Conservation (phyloP, 2,329 filamentous ascomycete species). For the Xylariales sp. region DNA sequence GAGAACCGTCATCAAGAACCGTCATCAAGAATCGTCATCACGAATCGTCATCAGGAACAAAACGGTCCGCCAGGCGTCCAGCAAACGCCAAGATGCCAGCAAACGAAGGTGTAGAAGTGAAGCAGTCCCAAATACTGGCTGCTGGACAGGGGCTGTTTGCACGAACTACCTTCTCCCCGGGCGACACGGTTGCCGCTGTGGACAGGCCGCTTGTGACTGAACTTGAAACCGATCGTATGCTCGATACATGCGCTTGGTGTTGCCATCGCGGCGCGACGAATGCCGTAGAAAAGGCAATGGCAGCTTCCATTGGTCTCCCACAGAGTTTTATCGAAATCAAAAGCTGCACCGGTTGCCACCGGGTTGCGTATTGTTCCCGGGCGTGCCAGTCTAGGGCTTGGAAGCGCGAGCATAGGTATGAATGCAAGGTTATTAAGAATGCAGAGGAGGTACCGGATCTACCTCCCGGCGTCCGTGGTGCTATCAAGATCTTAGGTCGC, state of each 20-base stretch:
- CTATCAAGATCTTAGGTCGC: conserved; percentile 45
- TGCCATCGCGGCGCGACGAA: conserved; percentile 44
- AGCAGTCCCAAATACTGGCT: conserved; percentile 39
- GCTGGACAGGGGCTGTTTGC: conserved; percentile 47
- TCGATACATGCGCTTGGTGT: conserved; percentile 48
- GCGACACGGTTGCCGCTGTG: conserved; percentile 41
- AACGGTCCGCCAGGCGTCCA: neutral
- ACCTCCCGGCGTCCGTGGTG: conserved; percentile 41
- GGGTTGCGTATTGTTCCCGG: conserved; percentile 47
- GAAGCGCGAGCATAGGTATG: conserved; percentile 48
- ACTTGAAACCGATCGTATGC: conserved; percentile 41
- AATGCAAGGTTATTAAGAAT: conserved; percentile 44
- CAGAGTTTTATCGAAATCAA: conserved; percentile 43
- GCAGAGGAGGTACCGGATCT: conserved; percentile 40
- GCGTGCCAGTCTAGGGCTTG: conserved; percentile 46
- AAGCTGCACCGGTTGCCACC: conserved; percentile 43
- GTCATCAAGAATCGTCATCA: neutral
- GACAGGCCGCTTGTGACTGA: conserved; percentile 46
- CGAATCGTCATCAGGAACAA: neutral
- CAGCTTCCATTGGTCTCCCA: conserved; percentile 46
- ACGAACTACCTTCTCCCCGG: conserved; percentile 42
- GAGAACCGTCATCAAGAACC: neutral
- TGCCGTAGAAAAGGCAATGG: conserved; percentile 34
- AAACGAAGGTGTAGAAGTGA: conserved; percentile 40
- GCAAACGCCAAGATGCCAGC: conserved; percentile 32